Evolutionary conservation across 2,329 filamentous ascomycete genomes (phyloP), one percentile per base, ranked within the genome.

Genomic region (Fusarium coffeatum): DNA sequence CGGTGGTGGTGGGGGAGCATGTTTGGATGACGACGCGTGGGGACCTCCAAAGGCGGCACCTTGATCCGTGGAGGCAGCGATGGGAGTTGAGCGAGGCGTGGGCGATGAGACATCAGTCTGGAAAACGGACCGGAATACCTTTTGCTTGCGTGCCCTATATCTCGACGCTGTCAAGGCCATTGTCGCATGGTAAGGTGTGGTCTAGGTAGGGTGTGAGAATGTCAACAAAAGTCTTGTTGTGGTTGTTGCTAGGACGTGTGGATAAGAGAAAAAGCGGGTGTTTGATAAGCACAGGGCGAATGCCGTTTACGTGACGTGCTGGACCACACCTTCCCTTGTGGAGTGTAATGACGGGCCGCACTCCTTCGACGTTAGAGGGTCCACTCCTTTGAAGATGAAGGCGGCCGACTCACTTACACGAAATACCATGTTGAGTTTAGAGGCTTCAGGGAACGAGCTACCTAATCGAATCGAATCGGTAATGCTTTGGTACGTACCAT

Each of bases 91-190:
- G 37, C 68, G 77, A 37, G 86, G 83, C 56, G 85, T 85, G 43
- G 85, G 83, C 74, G 84, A 84, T 18, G 83, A 82, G 69, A 83
- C 72, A 63, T 87, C 83, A 18, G 82, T 82, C 64, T 83, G 83
- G 77, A 89, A 89, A 72, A 89, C 86, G 27, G 87, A 88, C 66
- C 82, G 82, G 71, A 89, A 84, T 45, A 87, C 80, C 66, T 81
- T 83, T 59, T 84, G 82, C 71, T 81, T 85, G 64, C 83, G 84
- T 55, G 80, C 77, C 69, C 80, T 81, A 78, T 85, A 83, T 67
- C 78, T 80, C 55, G 85, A 82, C 55, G 80, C 79, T 62, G 80
- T 75, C 78, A 82, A 57, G 56, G 64, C 49, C 63, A 63, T 65
- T 66, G 55, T 71, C 27, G 66, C 66, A 74, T 74, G 58, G 49